A percentile compares a stretch with the other conserved stretches of the same genome.
Evolutionary conservation across 2,329 filamentous ascomycete genomes (phyloP).

Genomic region (Exserohilum rostratum): DNA sequence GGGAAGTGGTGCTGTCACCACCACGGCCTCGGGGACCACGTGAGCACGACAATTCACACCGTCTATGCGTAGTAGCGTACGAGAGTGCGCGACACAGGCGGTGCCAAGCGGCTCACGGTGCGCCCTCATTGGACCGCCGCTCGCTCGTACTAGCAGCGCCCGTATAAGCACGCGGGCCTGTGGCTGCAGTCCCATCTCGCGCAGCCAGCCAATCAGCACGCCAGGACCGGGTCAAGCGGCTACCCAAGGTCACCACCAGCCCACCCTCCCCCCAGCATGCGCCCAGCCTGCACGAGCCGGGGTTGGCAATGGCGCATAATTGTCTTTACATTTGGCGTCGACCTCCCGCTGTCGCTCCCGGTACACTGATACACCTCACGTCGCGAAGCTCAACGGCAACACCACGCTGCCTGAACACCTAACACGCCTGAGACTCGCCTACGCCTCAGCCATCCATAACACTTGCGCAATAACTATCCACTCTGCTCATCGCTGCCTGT

Average conservation of each 20-base stretch:
- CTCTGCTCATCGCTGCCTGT: constrained; percentile 30
- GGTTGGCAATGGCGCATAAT: constrained; percentile 40
- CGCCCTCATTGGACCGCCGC: constrained; percentile 24
- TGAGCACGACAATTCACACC: constrained; percentile 21
- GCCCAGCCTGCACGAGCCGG: constrained; percentile 4
- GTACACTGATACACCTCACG: constrained; percentile 44
- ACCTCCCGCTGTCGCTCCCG: constrained; percentile 33
- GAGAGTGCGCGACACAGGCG: constrained; percentile 15
- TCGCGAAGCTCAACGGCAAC: constrained; percentile 35
- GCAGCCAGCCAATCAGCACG: constrained; percentile 30
- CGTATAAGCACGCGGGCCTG: constrained; percentile 15
- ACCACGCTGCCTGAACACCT: constrained; percentile 38
- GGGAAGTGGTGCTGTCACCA: too few species aligned
- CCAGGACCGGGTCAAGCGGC: constrained; percentile 28
- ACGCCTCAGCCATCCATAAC: constrained; percentile 38
- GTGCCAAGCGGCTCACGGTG: constrained; percentile 20
- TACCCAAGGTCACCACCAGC: constrained; percentile 23
- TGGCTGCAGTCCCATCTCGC: constrained; percentile 26
- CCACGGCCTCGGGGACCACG: constrained; percentile 9
- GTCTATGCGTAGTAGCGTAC: too few species aligned
- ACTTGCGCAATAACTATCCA: constrained; percentile 11
- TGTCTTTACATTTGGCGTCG: constrained; percentile 41
- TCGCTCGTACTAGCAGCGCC: too few species aligned
- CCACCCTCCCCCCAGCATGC: constrained; percentile 13
- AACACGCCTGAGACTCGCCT: constrained; percentile 43